Base-by-base conservation (phyloP, 768 basidiomycete genomes). In the Postia placenta region DNA sequence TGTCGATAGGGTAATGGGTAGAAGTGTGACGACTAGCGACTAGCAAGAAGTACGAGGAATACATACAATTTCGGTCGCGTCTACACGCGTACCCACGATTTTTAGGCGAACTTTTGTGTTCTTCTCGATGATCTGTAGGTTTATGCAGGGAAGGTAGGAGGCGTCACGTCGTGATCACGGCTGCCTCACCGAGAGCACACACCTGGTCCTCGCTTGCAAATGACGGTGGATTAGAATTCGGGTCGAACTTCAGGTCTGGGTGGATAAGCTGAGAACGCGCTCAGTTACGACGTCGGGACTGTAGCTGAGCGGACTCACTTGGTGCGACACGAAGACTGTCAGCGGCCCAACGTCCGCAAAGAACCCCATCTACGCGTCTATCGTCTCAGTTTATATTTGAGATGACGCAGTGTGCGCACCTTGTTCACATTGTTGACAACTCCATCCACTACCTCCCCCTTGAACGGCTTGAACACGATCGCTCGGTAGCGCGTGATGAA, bases 381-480 rank as follows among this genome's bases (percentile, higher is more conserved):
- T n/a, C 11, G 20, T 33, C 24, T 27, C 35, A 7, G 3, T 5
- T 5, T 4, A 25, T 19, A 4, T 14, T 26, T 12, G 5, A 20
- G 30, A 26, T 15, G 26, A 45, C 23, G 25, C 11, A 11, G 25
- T 11, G 27, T 5, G 48, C 83, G 60, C 57, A 92, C 95, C 79
- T 96, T 96, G 66, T 85, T 94, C 28, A 99, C 96, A 52, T 90
- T 93, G 60, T 85, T 87, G 15, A 99, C 95, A 2, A 93, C 85
- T 0, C 92, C 95, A 64, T 99, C 96, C 15, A 99, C 89, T 3
- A 97, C 95, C 64, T 99, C 95, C 9, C 93, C 94, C 67, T 97
- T 96, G 78, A 98, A 98, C n/a, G 96, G 96, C 68, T 97, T 94
- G 79, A 96, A 97, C 17, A 99, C 95, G 56, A 99, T 92, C 5